A percentile compares a stretch with the other conserved stretches of the same genome.
Conservation (phyloP, 305 asterid genomes). For the Salvia sclarea region DNA sequence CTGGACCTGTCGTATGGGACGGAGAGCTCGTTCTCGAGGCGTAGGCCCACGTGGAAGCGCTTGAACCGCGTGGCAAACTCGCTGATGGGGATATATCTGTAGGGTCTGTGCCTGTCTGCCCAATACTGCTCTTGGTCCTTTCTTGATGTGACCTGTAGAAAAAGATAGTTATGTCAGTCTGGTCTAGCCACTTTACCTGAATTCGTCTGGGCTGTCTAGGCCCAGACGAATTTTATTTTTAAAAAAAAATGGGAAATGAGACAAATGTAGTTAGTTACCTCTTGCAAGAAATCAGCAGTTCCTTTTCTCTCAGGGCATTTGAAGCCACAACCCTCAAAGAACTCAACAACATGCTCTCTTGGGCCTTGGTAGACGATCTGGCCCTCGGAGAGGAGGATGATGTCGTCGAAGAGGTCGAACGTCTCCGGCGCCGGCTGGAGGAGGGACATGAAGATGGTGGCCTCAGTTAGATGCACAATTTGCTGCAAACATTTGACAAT, state of each 20-base stretch:
- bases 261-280: conserved; percentile 36
- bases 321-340: conserved; percentile 69
- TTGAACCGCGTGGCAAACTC: conserved; percentile 60
- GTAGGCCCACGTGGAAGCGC: conserved; percentile 62
- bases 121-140: conserved; percentile 93
- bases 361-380: conserved; percentile 73
- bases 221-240: too few species aligned
- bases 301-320: conserved; percentile 73
- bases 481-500: conserved; percentile 68
- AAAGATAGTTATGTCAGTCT: too few species aligned
- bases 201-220: too few species aligned
- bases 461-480: conserved; percentile 63
- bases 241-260: background rate
- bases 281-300: conserved; percentile 76
- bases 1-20: conserved; percentile 55
- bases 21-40: conserved; percentile 64
- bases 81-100: conserved; percentile 50
- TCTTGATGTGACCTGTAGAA: conserved; percentile 71
- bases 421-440: conserved; percentile 83
- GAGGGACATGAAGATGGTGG: conserved; percentile 67
- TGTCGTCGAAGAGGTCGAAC: conserved; percentile 69
- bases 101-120: conserved; percentile 53
- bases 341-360: conserved; percentile 46
- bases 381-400: conserved; percentile 59
- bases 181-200: too few species aligned